Conservation (phyloP, 2,329 filamentous ascomycete genomes). For the Sclerotinia glacialis region DNA sequence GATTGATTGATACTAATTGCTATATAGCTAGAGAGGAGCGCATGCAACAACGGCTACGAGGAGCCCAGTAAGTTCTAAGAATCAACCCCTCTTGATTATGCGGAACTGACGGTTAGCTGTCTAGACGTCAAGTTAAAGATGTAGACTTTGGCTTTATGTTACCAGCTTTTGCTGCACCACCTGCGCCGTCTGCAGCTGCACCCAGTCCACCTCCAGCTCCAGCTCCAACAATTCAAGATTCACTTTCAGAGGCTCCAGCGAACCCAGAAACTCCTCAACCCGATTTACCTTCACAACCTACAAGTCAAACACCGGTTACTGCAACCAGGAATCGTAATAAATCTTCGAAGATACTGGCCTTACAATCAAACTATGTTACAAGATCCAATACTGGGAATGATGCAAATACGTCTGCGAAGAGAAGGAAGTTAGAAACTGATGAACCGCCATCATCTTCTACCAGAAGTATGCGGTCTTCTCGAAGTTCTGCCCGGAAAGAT, state of each 20-base stretch:
- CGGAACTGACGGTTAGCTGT: constrained; percentile 42
- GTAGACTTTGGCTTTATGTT: constrained; percentile 57
- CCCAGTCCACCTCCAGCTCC: constrained; percentile 13
- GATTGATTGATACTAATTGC: constrained; percentile 16
- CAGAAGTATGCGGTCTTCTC: constrained; percentile 34
- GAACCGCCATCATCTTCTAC: constrained; percentile 28
- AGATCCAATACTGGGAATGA: constrained; percentile 30
- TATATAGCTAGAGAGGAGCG: constrained; percentile 55
- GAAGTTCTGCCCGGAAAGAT: constrained; percentile 29
- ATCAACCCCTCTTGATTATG: constrained; percentile 11
- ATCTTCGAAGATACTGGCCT: constrained; percentile 1
- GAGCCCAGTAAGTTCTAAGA: constrained; percentile 53
- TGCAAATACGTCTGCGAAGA: constrained; percentile 40
- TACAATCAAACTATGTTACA: constrained; percentile 15
- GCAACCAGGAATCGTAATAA: constrained; percentile 17
- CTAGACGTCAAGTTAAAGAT: constrained; percentile 54
- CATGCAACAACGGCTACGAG: constrained; percentile 63
- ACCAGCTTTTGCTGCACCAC: constrained; percentile 38
- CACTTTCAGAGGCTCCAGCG: constrained; percentile 4
- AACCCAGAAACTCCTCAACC: constrained; percentile 24
- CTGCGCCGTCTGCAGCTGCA: constrained; percentile 22
- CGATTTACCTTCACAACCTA: constrained; percentile 26
- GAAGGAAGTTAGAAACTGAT: constrained; percentile 36
- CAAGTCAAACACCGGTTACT: constrained; percentile 28
- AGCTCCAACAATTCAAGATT: constrained; percentile 12